Evolutionary conservation across 495 filamentous ascomycete species (phyloP).

Genomic region (Rusavskia elegans): DNA sequence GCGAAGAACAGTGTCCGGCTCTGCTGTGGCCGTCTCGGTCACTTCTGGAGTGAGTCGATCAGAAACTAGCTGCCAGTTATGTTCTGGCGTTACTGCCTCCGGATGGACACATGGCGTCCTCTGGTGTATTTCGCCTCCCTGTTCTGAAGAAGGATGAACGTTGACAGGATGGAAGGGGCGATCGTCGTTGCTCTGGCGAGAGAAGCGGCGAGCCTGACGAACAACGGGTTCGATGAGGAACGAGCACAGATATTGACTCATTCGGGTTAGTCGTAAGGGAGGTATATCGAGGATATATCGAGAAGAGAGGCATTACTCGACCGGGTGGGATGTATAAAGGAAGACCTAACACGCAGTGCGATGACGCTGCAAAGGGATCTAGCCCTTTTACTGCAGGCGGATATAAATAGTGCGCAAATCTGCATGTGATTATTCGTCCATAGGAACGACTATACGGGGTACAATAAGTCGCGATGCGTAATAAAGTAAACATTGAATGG

Average conservation of each 20-base stretch:
- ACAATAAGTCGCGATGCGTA: too few species aligned
- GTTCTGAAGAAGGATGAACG: conserved; percentile 3
- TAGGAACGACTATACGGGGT: too few species aligned
- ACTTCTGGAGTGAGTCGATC: too few species aligned
- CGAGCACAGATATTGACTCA: conserved; percentile 58
- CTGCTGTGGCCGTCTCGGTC: too few species aligned
- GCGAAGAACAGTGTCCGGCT: too few species aligned
- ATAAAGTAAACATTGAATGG: too few species aligned
- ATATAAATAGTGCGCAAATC: too few species aligned
- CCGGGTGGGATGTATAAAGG: neutral
- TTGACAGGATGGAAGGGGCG: conserved; percentile 18
- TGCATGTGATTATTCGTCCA: too few species aligned
- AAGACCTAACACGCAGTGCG: neutral
- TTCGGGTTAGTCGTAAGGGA: conserved; percentile 22
- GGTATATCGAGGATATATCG: neutral
- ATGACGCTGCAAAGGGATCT: neutral
- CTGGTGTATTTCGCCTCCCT: conserved; percentile 3
- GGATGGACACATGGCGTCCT: too few species aligned
- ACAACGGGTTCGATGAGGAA: conserved; percentile 64
- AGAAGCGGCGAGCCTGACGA: conserved; percentile 58
- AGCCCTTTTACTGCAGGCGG: too few species aligned
- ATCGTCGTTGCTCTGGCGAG: conserved; percentile 25
- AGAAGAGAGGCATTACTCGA: neutral
- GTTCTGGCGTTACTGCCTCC: too few species aligned
- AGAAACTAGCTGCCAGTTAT: too few species aligned